These are phyloP conservation scores for Panus rudis DNA, from an alignment of 768 basidiomycete species.

Conservation along the genomic window DNA sequence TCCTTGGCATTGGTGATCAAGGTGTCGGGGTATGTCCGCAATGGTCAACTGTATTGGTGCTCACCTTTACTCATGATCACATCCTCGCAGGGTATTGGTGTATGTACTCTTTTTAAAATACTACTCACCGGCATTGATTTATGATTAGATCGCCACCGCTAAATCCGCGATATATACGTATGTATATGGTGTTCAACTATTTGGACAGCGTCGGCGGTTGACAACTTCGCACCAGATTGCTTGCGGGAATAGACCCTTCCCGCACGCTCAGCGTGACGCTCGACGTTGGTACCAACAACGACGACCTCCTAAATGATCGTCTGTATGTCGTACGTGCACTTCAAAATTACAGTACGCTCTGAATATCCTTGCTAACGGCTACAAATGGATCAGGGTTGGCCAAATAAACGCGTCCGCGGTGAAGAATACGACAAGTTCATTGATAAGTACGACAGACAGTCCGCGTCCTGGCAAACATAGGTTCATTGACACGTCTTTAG, in stretches of 20 bases:
- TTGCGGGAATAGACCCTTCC: slow-evolving; percentile 60
- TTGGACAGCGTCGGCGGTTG: background rate
- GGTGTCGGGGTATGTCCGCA: slow-evolving; percentile 66
- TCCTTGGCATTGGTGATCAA: slow-evolving; percentile 71
- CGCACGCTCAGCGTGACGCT: slow-evolving; percentile 52
- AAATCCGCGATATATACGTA: slow-evolving; percentile 77
- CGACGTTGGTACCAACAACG: slow-evolving; percentile 76
- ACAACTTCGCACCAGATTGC: slow-evolving; percentile 32
- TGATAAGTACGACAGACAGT: slow-evolving; percentile 44
- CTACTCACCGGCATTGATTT: background rate
- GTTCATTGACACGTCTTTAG: slow-evolving; percentile 24
- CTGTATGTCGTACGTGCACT: slow-evolving; percentile 53
- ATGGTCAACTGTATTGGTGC: no score
- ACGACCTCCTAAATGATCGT: slow-evolving; percentile 50
- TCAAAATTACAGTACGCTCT: background rate
- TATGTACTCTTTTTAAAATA: no score
- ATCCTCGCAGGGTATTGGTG: slow-evolving; percentile 29
- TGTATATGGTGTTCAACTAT: slow-evolving; percentile 13
- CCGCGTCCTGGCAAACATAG: background rate
- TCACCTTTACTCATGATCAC: no score
- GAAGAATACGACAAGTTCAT: slow-evolving; percentile 71
- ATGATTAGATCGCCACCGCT: slow-evolving; percentile 57
- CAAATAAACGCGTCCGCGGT: slow-evolving; percentile 60
- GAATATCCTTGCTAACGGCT: background rate
- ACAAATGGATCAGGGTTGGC: slow-evolving; percentile 53